Percentiles rank a stretch among this genome's conserved stretches.
Evolutionary conservation across 345 rosid species (phyloP).

Genomic region (Rhodomyrtus tomentosa): DNA sequence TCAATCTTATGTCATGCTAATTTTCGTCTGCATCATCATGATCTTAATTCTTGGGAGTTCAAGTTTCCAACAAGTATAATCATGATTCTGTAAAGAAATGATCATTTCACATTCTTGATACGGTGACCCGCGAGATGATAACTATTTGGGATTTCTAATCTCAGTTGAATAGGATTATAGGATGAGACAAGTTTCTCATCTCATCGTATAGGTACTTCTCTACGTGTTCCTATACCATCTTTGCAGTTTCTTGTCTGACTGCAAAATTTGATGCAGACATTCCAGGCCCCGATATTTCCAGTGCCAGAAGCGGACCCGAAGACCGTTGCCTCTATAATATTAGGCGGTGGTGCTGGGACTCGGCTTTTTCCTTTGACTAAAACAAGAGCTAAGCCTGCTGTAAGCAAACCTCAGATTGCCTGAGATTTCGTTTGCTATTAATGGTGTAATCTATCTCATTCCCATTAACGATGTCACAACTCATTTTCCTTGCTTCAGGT

Average conservation of each 20-base stretch:
- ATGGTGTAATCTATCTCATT: not conserved
- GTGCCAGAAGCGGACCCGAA: conserved; percentile 57
- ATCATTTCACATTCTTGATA: not conserved
- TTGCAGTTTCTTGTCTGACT: not conserved
- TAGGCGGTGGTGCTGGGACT: conserved; percentile 90
- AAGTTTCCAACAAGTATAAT: not conserved
- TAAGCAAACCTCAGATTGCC: conserved; percentile 15
- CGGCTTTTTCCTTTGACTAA: conserved; percentile 71
- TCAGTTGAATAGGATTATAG: not conserved
- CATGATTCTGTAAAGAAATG: not conserved
- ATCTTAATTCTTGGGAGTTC: not conserved
- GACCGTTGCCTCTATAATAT: conserved; percentile 63
- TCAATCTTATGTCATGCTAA: not conserved
- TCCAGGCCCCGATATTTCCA: conserved; percentile 18
- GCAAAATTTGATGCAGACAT: conserved; percentile 21
- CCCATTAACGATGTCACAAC: not conserved
- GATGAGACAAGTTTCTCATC: not conserved
- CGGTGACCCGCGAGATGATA: not conserved
- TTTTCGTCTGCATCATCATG: not conserved
- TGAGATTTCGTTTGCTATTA: not conserved
- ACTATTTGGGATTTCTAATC: not conserved
- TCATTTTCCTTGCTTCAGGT: conserved; percentile 28
- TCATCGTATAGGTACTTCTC: not conserved
- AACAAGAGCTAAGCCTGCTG: conserved; percentile 76
- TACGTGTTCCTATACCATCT: not conserved